phyloP scores from a whole-genome alignment of 441 rosid genomes.

The Metrosideros polymorpha region DNA sequence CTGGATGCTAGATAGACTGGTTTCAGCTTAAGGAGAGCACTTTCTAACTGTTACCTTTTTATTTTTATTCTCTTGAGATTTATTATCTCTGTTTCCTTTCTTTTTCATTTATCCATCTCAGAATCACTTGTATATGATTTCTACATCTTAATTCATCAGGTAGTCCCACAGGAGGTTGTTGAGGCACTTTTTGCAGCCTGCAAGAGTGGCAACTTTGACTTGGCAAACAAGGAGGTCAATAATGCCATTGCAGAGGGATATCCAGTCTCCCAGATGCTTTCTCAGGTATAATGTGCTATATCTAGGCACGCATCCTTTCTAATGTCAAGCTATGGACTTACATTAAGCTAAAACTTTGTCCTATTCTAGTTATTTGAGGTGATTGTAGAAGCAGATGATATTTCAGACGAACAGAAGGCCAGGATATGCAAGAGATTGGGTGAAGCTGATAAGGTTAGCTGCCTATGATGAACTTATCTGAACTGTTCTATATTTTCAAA shows the following conservation, averaged over 20 bases:
- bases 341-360: constrained; percentile 2
- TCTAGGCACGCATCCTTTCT: not conserved
- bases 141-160: constrained; percentile 30
- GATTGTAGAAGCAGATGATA: constrained; percentile 58
- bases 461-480: not conserved
- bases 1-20: not conserved
- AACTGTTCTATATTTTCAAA: not conserved
- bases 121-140: not conserved
- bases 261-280: constrained; percentile 85
- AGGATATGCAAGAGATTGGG: constrained; percentile 71
- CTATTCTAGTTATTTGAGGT: constrained; percentile 57
- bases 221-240: constrained; percentile 81
- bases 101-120: not conserved
- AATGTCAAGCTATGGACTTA: not conserved
- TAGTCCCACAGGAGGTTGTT: constrained; percentile 59
- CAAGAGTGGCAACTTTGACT: constrained; percentile 85
- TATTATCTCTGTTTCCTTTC: not conserved
- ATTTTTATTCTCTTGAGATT: not conserved
- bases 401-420: constrained; percentile 89
- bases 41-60: not conserved
- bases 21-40: not conserved
- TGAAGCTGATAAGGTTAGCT: constrained; percentile 70
- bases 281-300: constrained; percentile 39
- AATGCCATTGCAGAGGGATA: constrained; percentile 78
- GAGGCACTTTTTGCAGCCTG: constrained; percentile 52